Evolutionary conservation across 2,329 filamentous ascomycete genomes (phyloP).

Genomic region (Alternaria ventricosa): DNA sequence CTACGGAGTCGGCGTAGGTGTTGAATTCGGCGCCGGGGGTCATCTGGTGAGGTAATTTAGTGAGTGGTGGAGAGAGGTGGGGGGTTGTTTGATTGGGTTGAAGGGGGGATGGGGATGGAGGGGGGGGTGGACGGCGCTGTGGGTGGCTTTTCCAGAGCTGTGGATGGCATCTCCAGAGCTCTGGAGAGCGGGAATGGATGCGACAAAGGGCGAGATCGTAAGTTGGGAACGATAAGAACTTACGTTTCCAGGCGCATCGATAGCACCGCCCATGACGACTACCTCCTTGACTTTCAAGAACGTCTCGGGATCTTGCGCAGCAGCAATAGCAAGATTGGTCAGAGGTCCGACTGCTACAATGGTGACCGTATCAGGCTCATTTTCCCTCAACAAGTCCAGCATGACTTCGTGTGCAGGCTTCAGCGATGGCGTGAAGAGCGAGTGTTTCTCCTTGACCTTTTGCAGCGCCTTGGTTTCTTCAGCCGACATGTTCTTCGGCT

Average conservation of each 20-base stretch:
- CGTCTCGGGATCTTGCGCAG: slow-evolving; percentile 84
- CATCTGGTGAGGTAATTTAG: slow-evolving; percentile 55
- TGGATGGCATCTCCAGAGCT: slow-evolving; percentile 18
- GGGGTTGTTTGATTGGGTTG: slow-evolving; percentile 49
- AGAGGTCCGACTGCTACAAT: slow-evolving; percentile 89
- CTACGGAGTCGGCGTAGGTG: slow-evolving; percentile 77
- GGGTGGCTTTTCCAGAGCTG: slow-evolving; percentile 15
- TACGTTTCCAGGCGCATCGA: slow-evolving; percentile 79
- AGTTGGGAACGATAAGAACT: slow-evolving; percentile 7
- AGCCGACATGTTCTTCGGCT: slow-evolving; percentile 37
- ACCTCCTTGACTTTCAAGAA: slow-evolving; percentile 91
- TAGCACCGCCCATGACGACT: slow-evolving; percentile 91
- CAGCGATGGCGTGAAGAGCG: slow-evolving; percentile 76
- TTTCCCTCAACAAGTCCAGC: slow-evolving; percentile 80
- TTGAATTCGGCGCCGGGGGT: slow-evolving; percentile 93
- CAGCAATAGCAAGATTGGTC: slow-evolving; percentile 91
- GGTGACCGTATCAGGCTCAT: slow-evolving; percentile 83
- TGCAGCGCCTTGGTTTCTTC: slow-evolving; percentile 45
- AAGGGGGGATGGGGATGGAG: slow-evolving; percentile 41
- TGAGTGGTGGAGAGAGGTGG: slow-evolving; percentile 37
- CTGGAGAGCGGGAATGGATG: slow-evolving; percentile 11
- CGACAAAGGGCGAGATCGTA: neutral
- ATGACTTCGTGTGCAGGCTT: slow-evolving; percentile 83
- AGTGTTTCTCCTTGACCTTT: slow-evolving; percentile 49
- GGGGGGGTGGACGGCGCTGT: slow-evolving; percentile 19